Percentiles rank a stretch among this genome's conserved stretches.
phyloP scores from a whole-genome alignment of 371 early-diverging fungal genomes.

The Neoconidiobolus thromboides region DNA sequence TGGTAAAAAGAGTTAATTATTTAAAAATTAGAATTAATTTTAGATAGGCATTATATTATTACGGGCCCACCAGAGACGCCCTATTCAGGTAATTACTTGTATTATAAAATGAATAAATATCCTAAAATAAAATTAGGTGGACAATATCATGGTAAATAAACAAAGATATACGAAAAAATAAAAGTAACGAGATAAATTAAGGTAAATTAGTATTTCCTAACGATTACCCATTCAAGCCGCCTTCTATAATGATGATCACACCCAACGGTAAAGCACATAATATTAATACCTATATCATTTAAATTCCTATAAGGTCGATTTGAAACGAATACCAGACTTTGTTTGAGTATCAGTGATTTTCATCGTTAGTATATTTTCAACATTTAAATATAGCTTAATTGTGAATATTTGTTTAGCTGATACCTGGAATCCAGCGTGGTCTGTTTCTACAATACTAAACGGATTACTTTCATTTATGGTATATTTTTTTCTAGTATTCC shows the following conservation, averaged over 20 bases:
- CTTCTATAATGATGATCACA: conserved; percentile 86
- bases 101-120: neutral
- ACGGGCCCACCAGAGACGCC: conserved; percentile 86
- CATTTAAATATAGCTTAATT: neutral
- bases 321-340: conserved; percentile 72
- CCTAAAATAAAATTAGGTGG: conserved; percentile 27
- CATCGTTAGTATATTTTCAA: conserved; percentile 31
- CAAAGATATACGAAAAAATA: neutral
- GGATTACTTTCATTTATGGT: conserved; percentile 94
- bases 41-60: conserved; percentile 76
- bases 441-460: conserved; percentile 82
- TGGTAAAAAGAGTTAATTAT: conserved; percentile 34
- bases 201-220: conserved; percentile 76
- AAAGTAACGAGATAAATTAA: conserved; percentile 5
- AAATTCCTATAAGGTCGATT: conserved; percentile 44
- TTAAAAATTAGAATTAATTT: neutral
- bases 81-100: conserved; percentile 30
- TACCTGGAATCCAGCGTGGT: conserved; percentile 95
- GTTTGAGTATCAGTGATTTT: conserved; percentile 89
- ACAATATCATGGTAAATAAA: conserved; percentile 70
- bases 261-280: conserved; percentile 36
- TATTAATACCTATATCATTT: conserved; percentile 1
- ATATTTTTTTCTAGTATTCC: neutral
- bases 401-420: conserved; percentile 11
- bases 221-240: conserved; percentile 93